phyloP scores from a whole-genome alignment of 257 asterid genomes.

The Solanum clarkiae region DNA sequence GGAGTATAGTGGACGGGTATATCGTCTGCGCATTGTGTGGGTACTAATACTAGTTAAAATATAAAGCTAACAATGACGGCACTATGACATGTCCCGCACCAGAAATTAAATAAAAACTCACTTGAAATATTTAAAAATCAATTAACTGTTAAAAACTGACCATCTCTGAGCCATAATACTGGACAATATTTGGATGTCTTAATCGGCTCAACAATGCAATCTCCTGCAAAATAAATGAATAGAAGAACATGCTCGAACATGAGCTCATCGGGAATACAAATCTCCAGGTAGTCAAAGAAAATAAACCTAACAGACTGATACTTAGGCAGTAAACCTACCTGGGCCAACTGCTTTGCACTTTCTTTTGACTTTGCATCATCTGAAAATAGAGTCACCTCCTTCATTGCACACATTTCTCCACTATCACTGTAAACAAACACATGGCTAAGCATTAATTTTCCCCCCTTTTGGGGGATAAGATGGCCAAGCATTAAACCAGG shows the following conservation, averaged over 20 bases:
- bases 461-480: neutral
- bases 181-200: constrained; percentile 82
- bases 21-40: neutral
- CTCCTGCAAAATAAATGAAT: constrained; percentile 46
- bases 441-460: neutral
- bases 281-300: neutral
- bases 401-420: constrained; percentile 99
- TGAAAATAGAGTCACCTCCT: constrained; percentile 86
- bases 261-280: neutral
- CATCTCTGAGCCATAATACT: constrained; percentile 73
- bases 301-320: neutral
- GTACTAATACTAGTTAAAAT: neutral
- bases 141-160: constrained; percentile 26
- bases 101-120: neutral
- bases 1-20: neutral
- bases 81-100: neutral
- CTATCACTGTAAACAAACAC: constrained; percentile 43
- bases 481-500: neutral
- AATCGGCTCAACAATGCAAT: constrained; percentile 47
- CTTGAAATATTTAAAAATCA: neutral
- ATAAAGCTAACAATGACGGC: neutral
- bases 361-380: constrained; percentile 94
- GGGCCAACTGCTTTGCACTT: constrained; percentile 92
- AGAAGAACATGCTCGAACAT: neutral
- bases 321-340: constrained; percentile 35